Conservation (phyloP, 2,329 filamentous ascomycete genomes). For the Claviceps pusilla region DNA sequence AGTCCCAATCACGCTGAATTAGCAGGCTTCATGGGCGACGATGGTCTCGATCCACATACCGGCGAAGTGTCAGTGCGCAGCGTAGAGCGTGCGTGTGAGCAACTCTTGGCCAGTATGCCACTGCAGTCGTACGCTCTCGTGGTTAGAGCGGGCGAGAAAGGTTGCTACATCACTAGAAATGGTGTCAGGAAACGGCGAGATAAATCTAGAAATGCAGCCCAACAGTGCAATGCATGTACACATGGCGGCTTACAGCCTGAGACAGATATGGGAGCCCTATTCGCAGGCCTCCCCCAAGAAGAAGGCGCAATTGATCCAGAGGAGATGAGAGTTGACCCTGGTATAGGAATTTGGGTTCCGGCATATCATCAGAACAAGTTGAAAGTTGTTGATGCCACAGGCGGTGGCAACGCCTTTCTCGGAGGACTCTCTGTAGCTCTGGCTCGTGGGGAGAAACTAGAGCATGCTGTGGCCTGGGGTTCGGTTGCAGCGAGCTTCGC, state of each 20-base stretch:
- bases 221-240: constrained; percentile 25
- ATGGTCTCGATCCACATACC: constrained; percentile 37
- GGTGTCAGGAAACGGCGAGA: constrained; percentile 29
- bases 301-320: constrained; percentile 37
- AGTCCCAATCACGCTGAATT: constrained; percentile 81
- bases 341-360: constrained; percentile 59
- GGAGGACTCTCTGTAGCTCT: constrained; percentile 43
- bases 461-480: constrained; percentile 63
- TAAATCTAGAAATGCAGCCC: background rate
- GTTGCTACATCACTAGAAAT: constrained; percentile 50
- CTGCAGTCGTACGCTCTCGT: constrained; percentile 51
- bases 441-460: constrained; percentile 42
- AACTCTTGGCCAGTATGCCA: constrained; percentile 49
- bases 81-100: constrained; percentile 45
- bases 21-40: constrained; percentile 63
- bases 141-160: constrained; percentile 55
- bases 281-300: constrained; percentile 42
- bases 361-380: constrained; percentile 46
- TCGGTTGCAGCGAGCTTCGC: constrained; percentile 78
- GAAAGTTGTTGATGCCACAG: constrained; percentile 78
- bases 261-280: constrained; percentile 47
- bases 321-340: constrained; percentile 47
- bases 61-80: constrained; percentile 37
- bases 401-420: constrained; percentile 83
- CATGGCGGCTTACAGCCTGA: constrained; percentile 41